Percentiles rank a stretch among this genome's conserved stretches.
These are phyloP conservation scores for Cruciata laevipes DNA, from an alignment of 257 asterid species.

Conservation along the genomic window DNA sequence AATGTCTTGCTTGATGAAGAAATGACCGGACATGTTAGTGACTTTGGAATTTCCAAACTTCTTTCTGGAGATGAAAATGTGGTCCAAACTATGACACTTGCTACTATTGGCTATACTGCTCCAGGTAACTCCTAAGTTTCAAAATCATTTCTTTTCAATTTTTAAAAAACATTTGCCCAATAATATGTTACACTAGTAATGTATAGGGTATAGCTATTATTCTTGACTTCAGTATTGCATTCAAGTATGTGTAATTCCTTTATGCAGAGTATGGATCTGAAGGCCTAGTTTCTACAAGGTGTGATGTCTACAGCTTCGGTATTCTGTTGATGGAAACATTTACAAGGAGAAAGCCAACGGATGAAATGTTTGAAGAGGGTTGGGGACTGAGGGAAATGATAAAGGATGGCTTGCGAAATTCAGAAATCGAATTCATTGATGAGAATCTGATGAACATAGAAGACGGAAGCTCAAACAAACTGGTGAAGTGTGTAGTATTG, in stretches of 20 bases:
- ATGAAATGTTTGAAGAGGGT: too few relatives aligned
- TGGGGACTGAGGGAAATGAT: too few relatives aligned
- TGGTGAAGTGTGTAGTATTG: too few relatives aligned
- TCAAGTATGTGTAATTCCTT: background rate
- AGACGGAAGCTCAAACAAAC: too few relatives aligned
- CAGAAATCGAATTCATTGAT: too few relatives aligned
- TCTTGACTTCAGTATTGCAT: background rate
- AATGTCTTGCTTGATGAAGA: background rate
- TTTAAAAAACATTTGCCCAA: background rate
- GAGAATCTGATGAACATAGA: too few relatives aligned
- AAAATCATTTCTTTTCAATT: background rate
- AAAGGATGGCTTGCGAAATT: too few relatives aligned
- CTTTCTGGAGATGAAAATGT: background rate
- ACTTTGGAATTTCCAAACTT: background rate
- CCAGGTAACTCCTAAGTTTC: background rate
- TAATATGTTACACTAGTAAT: background rate
- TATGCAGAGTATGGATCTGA: conserved; percentile 7
- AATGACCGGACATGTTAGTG: background rate
- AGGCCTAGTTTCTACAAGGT: conserved; percentile 4
- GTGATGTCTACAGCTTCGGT: conserved; percentile 12
- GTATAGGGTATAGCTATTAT: background rate
- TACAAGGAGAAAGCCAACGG: conserved; percentile 11
- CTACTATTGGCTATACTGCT: background rate
- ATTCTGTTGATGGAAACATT: conserved; percentile 12
- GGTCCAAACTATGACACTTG: background rate